Conservation (phyloP, 2,329 filamentous ascomycete genomes). For the Fusarium veterinarium region DNA sequence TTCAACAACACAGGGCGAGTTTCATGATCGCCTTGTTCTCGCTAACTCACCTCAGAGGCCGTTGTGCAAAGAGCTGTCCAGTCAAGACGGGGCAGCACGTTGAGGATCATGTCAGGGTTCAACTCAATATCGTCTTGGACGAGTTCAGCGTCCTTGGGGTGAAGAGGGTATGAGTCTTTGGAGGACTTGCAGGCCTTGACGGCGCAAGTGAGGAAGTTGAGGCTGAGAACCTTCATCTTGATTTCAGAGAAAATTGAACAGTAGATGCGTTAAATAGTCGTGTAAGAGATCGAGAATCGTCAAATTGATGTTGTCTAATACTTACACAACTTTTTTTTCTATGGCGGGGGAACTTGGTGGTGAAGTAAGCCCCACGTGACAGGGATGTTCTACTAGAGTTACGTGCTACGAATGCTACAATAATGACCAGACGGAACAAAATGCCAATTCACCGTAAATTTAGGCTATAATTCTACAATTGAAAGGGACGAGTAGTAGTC, state of each 20-base stretch:
- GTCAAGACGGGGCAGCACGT: constrained; percentile 87
- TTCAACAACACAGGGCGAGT: not conserved
- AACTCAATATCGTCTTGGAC: constrained; percentile 87
- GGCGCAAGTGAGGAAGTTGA: constrained; percentile 97
- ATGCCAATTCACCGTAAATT: not conserved
- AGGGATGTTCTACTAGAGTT: constrained; percentile 23
- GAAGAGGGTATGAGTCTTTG: constrained; percentile 84
- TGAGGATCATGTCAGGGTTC: constrained; percentile 83
- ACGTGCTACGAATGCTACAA: not conserved
- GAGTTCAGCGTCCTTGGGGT: constrained; percentile 91
- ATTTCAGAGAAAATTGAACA: not conserved
- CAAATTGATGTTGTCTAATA: constrained; percentile 21
- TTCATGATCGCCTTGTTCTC: not conserved
- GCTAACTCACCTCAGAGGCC: constrained; percentile 74
- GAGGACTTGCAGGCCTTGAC: constrained; percentile 93
- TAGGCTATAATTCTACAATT: not conserved
- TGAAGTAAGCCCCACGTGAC: constrained; percentile 47
- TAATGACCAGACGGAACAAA: not conserved
- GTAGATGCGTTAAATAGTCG: not conserved
- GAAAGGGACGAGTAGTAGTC: no score
- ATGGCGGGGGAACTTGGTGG: constrained; percentile 32
- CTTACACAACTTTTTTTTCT: constrained; percentile 50
- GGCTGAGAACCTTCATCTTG: constrained; percentile 90
- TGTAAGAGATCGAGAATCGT: not conserved
- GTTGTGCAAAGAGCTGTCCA: constrained; percentile 85